These are phyloP conservation scores for Galium porrigens DNA, from an alignment of 305 asterid species.

Conservation along the genomic window DNA sequence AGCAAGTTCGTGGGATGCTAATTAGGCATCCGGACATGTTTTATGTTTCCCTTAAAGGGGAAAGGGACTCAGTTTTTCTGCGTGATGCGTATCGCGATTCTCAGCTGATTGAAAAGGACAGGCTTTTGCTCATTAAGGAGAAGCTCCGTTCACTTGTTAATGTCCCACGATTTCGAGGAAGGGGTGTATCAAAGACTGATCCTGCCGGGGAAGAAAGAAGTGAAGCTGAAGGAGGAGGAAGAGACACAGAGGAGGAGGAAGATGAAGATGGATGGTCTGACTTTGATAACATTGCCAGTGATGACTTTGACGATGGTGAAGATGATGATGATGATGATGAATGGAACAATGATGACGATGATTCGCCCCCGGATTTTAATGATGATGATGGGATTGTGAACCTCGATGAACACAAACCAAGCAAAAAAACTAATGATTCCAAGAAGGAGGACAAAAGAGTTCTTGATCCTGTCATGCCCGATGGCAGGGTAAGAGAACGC, in stretches of 20 bases:
- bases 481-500: constrained; percentile 79
- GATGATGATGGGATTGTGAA: constrained; percentile 34
- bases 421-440: constrained; percentile 29
- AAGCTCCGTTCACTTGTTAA: constrained; percentile 73
- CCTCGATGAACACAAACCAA: constrained; percentile 26
- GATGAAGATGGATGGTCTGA: constrained; percentile 60
- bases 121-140: constrained; percentile 81
- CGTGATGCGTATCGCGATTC: constrained; percentile 89
- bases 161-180: constrained; percentile 45
- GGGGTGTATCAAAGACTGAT: constrained; percentile 22
- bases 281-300: constrained; percentile 45
- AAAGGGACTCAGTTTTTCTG: constrained; percentile 83
- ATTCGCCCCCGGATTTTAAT: constrained; percentile 58
- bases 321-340: constrained; percentile 36
- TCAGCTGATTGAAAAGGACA: constrained; percentile 64
- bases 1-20: constrained; percentile 91
- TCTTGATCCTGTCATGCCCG: constrained; percentile 54
- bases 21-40: constrained; percentile 96
- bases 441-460: constrained; percentile 30
- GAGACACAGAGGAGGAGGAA: constrained; percentile 35
- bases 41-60: constrained; percentile 79
- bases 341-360: constrained; percentile 59
- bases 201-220: constrained; percentile 25
- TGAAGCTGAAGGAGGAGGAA: constrained; percentile 26
- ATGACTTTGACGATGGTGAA: constrained; percentile 23